A percentile compares a stretch with the other conserved stretches of the same genome.
Evolutionary conservation across 805 yeast genomes (phyloP).

Genomic region (Ascoidea tarda): DNA sequence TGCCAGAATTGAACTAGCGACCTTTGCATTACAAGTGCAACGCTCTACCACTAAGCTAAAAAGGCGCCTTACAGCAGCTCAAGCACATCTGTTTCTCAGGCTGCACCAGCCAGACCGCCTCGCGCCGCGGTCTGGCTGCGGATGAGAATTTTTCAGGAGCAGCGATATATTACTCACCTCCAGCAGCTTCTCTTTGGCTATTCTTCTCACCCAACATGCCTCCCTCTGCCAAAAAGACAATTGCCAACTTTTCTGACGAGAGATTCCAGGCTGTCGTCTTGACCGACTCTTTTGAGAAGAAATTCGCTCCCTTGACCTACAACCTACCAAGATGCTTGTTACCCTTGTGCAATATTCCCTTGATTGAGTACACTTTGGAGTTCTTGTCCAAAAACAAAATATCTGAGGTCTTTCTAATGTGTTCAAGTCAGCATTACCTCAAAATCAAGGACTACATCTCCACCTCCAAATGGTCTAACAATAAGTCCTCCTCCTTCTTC

Average conservation of each 20-base stretch:
- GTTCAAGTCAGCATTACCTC: slow-evolving; percentile 77
- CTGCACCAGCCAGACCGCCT: too few species aligned
- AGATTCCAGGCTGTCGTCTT: slow-evolving; percentile 88
- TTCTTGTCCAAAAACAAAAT: slow-evolving; percentile 86
- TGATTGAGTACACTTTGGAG: slow-evolving; percentile 89
- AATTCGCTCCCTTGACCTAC: slow-evolving; percentile 86
- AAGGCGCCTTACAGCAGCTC: background rate
- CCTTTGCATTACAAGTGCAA: background rate
- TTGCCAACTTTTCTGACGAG: slow-evolving; percentile 21
- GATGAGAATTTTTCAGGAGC: background rate
- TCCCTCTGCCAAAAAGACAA: background rate
- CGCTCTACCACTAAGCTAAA: background rate
- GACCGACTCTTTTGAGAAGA: slow-evolving; percentile 84
- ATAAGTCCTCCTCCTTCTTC: slow-evolving; percentile 43
- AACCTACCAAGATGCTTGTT: slow-evolving; percentile 80
- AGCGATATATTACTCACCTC: background rate
- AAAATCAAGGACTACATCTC: slow-evolving; percentile 76
- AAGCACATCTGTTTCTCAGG: background rate
- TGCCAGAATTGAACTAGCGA: background rate
- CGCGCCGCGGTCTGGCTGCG: background rate
- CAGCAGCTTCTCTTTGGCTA: background rate
- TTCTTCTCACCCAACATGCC: background rate
- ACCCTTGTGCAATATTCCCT: slow-evolving; percentile 87
- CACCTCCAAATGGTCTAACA: slow-evolving; percentile 49
- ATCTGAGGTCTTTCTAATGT: slow-evolving; percentile 78